Evolutionary conservation across 208 protist species (phyloP).

Genomic region (Trypanosoma platydactyli): DNA sequence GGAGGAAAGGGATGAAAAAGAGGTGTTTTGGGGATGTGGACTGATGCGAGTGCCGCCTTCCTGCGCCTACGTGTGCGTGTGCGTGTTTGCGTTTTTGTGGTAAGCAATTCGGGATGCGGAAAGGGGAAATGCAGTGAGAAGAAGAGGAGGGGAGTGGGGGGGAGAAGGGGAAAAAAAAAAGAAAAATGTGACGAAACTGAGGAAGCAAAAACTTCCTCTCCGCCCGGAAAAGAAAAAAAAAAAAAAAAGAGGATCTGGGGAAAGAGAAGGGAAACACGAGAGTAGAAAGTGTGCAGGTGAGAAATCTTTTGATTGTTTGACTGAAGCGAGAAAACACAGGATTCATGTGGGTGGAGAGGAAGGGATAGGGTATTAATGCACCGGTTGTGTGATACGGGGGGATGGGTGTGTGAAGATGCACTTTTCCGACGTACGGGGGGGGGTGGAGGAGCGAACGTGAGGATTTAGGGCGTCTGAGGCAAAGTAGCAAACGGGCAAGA

Average conservation of each 20-base stretch:
- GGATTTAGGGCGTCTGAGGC: too few relatives aligned
- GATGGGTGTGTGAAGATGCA: not conserved
- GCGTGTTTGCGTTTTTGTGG: not conserved
- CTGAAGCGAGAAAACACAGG: constrained; percentile 5
- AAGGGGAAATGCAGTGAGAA: constrained; percentile 3
- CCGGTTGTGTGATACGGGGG: not conserved
- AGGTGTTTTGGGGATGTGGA: too few relatives aligned
- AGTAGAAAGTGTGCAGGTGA: constrained; percentile 16
- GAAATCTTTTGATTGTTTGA: not conserved
- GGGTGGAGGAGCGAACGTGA: too few relatives aligned
- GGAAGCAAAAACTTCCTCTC: constrained; percentile 4
- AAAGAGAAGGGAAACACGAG: constrained; percentile 10
- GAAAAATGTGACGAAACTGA: constrained; percentile 1
- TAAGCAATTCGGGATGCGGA: not conserved
- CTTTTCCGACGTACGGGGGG: too few relatives aligned
- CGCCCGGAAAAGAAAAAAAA: constrained; percentile 13
- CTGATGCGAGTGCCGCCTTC: not conserved
- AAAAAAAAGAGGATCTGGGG: constrained; percentile 20
- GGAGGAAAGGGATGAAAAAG: constrained; percentile 1
- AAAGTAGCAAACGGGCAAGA: too few relatives aligned
- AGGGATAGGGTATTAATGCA: constrained; percentile 3
- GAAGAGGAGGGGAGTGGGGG: not conserved
- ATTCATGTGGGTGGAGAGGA: not conserved
- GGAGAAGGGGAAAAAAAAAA: not conserved
- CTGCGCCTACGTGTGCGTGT: not conserved